Evolutionary conservation across 768 basidiomycete genomes (phyloP), one percentile per base, ranked within the genome.

Genomic region (Saitozyma sp.): DNA sequence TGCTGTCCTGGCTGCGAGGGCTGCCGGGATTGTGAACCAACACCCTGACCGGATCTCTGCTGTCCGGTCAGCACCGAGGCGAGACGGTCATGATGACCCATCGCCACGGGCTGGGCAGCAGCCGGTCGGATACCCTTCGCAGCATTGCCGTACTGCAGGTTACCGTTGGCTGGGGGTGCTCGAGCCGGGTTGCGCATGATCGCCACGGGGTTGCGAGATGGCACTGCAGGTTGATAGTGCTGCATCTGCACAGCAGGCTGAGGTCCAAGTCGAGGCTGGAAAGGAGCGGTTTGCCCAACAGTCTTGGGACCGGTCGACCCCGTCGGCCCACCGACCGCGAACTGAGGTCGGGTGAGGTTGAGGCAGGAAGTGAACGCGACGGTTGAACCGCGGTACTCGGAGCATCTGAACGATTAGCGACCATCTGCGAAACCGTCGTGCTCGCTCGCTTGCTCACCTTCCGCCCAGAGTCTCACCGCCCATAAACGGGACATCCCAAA

Each of bases 401-500:
- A 92, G 79, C 94, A 96, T 65, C 92, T 92, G 66, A 37, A 9
- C 14, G 45, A 2, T 52, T 37, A 62, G 59, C 59, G 29, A 29
- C 29, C 29, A 29, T 29, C 29, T 29, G 29, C 29, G 29, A 29
- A 5, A 29, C 29, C 29, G 5, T 29, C 29, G 29, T 29, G 29
- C 29, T 29, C 9, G 13, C 14, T 9, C 3, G 29, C 29, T 13
- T 45, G 61, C 82, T 62, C 70, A 92, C 90, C 93, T 84, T 71
- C 90, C 91, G 4, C 87, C 87, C 10, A 98, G 82, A 0, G 90
- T 96, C 2, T 85, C 84, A 8, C 96, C 96, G 19, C 92, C 87
- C 86, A 99, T 91, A 81, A 99, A 98, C 0, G 92, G 85, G 20
- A 89, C 88, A 77, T 99, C 96, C 91, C 96, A 98, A 0, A 95